Conservation (phyloP, 1,139 yeast species). For the Kurtzmaniella quercitrusa region DNA sequence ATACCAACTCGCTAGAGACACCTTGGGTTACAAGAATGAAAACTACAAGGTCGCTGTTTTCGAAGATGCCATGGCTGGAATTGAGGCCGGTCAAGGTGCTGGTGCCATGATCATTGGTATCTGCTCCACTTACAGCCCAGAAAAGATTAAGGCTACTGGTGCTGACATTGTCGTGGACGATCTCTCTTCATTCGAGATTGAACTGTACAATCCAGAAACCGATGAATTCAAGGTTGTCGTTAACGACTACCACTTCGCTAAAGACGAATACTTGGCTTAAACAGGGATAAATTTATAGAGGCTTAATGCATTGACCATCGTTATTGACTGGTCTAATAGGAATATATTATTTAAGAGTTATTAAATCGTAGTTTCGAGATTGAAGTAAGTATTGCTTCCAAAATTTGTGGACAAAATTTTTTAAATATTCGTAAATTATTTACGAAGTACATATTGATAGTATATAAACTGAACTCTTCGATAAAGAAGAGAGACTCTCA, state of each 20-base stretch:
- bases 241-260: slow-evolving; percentile 42
- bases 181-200: slow-evolving; percentile 47
- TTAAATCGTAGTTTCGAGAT: not conserved
- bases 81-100: slow-evolving; percentile 78
- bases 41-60: slow-evolving; percentile 61
- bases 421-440: too few species aligned
- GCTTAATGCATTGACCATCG: not conserved
- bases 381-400: too few species aligned
- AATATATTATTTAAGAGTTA: not conserved
- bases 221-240: slow-evolving; percentile 47
- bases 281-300: slow-evolving; percentile 2
- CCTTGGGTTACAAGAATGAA: slow-evolving; percentile 47
- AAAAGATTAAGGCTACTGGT: slow-evolving; percentile 66
- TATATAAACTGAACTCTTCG: too few species aligned
- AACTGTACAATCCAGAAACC: slow-evolving; percentile 40
- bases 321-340: not conserved
- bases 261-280: slow-evolving; percentile 37
- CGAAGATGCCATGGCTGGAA: slow-evolving; percentile 89
- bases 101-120: slow-evolving; percentile 83
- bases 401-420: too few species aligned
- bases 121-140: slow-evolving; percentile 73
- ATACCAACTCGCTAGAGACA: slow-evolving; percentile 61
- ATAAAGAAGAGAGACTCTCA: too few species aligned
- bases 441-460: too few species aligned
- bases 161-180: slow-evolving; percentile 79